phyloP scores from a whole-genome alignment of 192 early-diverging fungal species.

The Coemansia sp. region DNA sequence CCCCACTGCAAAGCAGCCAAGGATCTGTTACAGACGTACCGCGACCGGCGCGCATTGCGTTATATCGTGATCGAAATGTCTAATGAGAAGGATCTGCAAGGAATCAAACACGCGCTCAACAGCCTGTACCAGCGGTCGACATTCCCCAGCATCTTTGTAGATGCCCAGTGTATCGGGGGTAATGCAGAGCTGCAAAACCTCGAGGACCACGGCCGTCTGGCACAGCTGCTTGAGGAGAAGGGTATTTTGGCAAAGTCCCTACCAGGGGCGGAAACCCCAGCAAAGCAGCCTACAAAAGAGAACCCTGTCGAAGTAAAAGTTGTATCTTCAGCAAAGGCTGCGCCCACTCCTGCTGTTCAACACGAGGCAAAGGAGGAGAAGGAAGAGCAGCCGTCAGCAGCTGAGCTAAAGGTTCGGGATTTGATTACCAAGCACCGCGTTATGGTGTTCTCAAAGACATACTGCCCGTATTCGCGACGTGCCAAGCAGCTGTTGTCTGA shows the following conservation, averaged over 20 bases:
- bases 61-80: slow-evolving; percentile 53
- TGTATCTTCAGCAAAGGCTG: background rate
- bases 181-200: slow-evolving; percentile 51
- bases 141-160: slow-evolving; percentile 67
- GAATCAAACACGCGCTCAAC: slow-evolving; percentile 51
- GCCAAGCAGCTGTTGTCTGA: slow-evolving; percentile 57
- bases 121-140: slow-evolving; percentile 56
- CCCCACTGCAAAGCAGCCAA: slow-evolving; percentile 66
- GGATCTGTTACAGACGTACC: slow-evolving; percentile 38
- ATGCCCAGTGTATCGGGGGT: slow-evolving; percentile 62
- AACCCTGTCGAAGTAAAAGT: background rate
- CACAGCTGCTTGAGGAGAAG: slow-evolving; percentile 39
- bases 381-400: slow-evolving; percentile 8
- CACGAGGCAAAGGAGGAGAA: background rate
- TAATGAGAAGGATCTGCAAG: slow-evolving; percentile 41
- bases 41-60: slow-evolving; percentile 22
- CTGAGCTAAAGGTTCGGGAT: slow-evolving; percentile 22
- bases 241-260: slow-evolving; percentile 1
- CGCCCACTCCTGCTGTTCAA: too few relatives aligned
- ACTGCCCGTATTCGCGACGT: slow-evolving; percentile 66
- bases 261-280: background rate
- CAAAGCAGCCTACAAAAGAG: background rate
- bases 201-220: slow-evolving; percentile 35
- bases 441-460: slow-evolving; percentile 75
- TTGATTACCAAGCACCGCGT: slow-evolving; percentile 43